Base-by-base conservation (phyloP, 768 basidiomycete genomes). In the Phylloporus arenicola region DNA sequence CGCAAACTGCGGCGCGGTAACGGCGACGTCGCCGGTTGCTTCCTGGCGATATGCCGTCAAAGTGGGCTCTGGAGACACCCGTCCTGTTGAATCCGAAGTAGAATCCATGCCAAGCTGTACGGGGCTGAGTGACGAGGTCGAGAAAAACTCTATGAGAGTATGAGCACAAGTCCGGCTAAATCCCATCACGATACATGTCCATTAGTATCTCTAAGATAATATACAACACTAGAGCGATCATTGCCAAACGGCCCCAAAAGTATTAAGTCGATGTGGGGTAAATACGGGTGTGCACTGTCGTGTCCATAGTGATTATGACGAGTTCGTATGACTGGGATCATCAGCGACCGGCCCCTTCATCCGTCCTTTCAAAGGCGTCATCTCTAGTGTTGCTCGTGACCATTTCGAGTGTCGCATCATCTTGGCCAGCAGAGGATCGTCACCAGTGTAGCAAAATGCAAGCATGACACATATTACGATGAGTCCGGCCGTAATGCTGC, bases 391-490 rank as follows among this genome's bases (percentile, higher is more conserved):
- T 24, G 35, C 17, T n/a, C 46, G 43, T 4, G 57, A 51, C 54
- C 45, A 55, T 29, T 57, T 51, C 10, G 57, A 50, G 14, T 53
- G 54, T 22, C 61, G 59, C 53, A 64, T 29, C 38, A 70, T 14
- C 57, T 57, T 66, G 38, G 53, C 35, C 11, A 71, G 52, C 27
- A 80, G 48, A 12, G 77, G 78, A 20, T 70, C 61, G 20, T 70
- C 74, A 4, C 83, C 84, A n/a, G 73, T 76, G 53, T 67, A 82
- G 34, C 68, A 70, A 41, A 75, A 65, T 0, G 72, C 63, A 10
- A 83, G 62, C 1, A 72, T 16, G 34, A 74, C 40, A 56, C 73
- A 58, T 16, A 75, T 27, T 13, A 60, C 46, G 24, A 81, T 64
- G 10, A 83, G 51, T 3, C 70, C 75, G 3, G 72, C 65, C 12